These are phyloP conservation scores for Blastobotrys raffinosifermentans DNA, from an alignment of 1,139 yeast species.

Conservation along the genomic window DNA sequence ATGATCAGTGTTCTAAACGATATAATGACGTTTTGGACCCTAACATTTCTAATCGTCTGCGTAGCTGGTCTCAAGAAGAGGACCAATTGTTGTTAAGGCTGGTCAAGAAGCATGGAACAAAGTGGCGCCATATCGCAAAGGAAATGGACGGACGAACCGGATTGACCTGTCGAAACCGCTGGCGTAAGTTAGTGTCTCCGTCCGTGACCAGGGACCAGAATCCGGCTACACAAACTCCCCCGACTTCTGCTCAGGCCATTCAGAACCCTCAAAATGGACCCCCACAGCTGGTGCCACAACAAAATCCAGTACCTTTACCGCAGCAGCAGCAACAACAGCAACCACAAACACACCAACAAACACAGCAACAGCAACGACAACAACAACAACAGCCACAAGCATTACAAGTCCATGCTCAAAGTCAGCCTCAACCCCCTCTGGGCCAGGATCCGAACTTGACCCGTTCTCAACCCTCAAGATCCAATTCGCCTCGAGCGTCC, in stretches of 20 bases:
- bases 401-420: not conserved
- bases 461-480: too few species aligned
- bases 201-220: conserved; percentile 45
- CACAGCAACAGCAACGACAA: conserved; percentile 3
- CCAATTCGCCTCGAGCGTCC: too few species aligned
- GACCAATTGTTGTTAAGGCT: conserved; percentile 61
- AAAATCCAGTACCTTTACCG: conserved; percentile 1
- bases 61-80: conserved; percentile 77
- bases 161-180: conserved; percentile 82
- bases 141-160: conserved; percentile 79
- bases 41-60: conserved; percentile 63
- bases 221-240: conserved; percentile 20
- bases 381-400: not conserved
- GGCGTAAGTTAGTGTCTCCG: conserved; percentile 80
- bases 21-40: conserved; percentile 89
- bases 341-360: conserved; percentile 5
- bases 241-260: conserved; percentile 19
- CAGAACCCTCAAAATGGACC: conserved; percentile 14
- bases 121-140: conserved; percentile 78
- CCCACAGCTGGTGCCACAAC: conserved; percentile 15
- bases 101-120: conserved; percentile 74
- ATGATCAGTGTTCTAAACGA: conserved; percentile 91
- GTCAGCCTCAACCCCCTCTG: conserved; percentile 4
- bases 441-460: conserved; percentile 2
- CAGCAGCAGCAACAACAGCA: conserved; percentile 3